Percentiles rank a stretch among this genome's conserved stretches.
Evolutionary conservation across 1,284 basidiomycete genomes (phyloP).

Genomic region (Ceratobasidium sp.): DNA sequence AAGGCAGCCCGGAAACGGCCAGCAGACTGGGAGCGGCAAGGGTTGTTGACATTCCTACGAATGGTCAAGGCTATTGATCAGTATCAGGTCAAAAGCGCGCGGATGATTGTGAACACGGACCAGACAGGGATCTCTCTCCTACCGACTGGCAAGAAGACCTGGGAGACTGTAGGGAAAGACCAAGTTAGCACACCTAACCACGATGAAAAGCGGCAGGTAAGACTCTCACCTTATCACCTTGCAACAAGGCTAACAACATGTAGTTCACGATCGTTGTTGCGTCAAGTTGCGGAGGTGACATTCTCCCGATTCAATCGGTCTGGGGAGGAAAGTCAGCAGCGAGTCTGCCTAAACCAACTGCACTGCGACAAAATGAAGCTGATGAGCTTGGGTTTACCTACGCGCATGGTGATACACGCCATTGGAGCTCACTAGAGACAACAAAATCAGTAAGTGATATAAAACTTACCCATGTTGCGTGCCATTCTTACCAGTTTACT

Average conservation of each 20-base stretch:
- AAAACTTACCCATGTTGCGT: neutral
- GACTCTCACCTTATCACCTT: neutral
- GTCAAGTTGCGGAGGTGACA: slow-evolving; percentile 4
- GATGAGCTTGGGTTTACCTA: neutral
- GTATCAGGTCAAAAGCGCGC: neutral
- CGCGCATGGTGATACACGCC: slow-evolving; percentile 6
- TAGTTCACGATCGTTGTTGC: slow-evolving; percentile 10
- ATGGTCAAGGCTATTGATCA: neutral
- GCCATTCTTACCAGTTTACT: neutral
- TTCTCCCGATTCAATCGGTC: slow-evolving; percentile 21
- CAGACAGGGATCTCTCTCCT: slow-evolving; percentile 13
- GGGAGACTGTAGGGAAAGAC: neutral
- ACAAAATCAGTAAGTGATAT: slow-evolving; percentile 10
- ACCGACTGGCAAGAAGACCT: slow-evolving; percentile 13
- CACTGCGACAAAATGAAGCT: neutral
- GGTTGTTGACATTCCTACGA: neutral
- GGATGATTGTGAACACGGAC: slow-evolving; percentile 20
- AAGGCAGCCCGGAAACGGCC: slow-evolving; percentile 9
- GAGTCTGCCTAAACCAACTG: neutral
- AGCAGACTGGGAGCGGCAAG: neutral
- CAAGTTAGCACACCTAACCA: slow-evolving; percentile 7
- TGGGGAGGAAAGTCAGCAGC: slow-evolving; percentile 2
- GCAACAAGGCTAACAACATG: neutral
- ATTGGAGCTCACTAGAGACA: slow-evolving; percentile 16
- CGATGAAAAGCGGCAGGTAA: slow-evolving; percentile 23